These are phyloP conservation scores for Daldinia loculata DNA, from an alignment of 495 filamentous ascomycete species.

Conservation along the genomic window DNA sequence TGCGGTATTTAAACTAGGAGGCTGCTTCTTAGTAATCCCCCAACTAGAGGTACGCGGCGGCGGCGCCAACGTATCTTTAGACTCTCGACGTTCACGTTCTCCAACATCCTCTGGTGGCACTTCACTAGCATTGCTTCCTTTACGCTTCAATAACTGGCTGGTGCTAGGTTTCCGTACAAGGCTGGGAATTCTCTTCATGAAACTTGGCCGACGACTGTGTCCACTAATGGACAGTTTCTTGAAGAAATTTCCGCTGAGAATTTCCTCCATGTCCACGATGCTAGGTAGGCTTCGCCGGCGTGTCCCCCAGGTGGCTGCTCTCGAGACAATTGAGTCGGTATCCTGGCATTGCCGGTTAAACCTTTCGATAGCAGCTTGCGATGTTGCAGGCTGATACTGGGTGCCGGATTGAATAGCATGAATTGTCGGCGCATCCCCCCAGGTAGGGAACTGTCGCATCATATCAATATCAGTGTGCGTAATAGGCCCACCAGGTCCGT, in stretches of 20 bases:
- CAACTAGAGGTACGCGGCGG: slow-evolving; percentile 65
- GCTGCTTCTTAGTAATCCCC: slow-evolving; percentile 61
- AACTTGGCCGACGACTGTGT: slow-evolving; percentile 54
- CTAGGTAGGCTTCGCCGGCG: slow-evolving; percentile 67
- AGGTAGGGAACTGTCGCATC: slow-evolving; percentile 56
- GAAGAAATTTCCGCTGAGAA: slow-evolving; percentile 66
- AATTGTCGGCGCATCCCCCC: slow-evolving; percentile 56
- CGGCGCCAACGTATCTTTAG: slow-evolving; percentile 63
- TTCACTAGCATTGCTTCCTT: slow-evolving; percentile 53
- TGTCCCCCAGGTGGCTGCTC: slow-evolving; percentile 78
- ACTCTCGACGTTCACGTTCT: slow-evolving; percentile 51
- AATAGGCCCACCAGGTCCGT: slow-evolving; percentile 50
- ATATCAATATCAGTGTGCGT: slow-evolving; percentile 54
- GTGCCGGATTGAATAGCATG: slow-evolving; percentile 51
- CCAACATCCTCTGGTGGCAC: slow-evolving; percentile 46
- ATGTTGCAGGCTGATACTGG: slow-evolving; percentile 57
- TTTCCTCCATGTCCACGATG: slow-evolving; percentile 65
- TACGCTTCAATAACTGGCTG: slow-evolving; percentile 57
- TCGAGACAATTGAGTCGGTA: slow-evolving; percentile 64
- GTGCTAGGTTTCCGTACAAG: slow-evolving; percentile 65
- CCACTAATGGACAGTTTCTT: slow-evolving; percentile 68
- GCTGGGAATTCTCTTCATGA: slow-evolving; percentile 58
- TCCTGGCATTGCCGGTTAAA: slow-evolving; percentile 59
- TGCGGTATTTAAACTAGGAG: slow-evolving; percentile 71
- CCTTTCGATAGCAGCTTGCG: slow-evolving; percentile 61